A percentile compares a stretch with the other conserved stretches of the same genome.
Conservation (phyloP, 768 basidiomycete species). For the Boletus coccyginus region DNA sequence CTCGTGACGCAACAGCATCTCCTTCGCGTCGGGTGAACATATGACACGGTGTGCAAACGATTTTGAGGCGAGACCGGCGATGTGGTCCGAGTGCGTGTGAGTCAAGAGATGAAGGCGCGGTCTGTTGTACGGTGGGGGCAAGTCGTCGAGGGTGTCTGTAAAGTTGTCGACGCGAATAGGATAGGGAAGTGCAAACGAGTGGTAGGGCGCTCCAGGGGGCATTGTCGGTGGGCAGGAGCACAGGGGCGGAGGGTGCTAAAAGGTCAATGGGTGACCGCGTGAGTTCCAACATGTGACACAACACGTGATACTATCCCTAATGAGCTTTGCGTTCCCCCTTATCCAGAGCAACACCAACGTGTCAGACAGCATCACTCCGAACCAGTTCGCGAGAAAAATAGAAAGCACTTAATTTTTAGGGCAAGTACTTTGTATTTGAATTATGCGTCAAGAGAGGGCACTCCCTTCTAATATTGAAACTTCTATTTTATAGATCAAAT, state of each 20-base stretch:
- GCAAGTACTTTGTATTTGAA: too few species aligned
- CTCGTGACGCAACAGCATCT: conserved; percentile 81
- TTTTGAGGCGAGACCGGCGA: conserved; percentile 69
- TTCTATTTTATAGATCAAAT: too few species aligned
- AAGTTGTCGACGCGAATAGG: conserved; percentile 88
- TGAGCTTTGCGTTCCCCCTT: too few species aligned
- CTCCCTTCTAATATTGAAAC: too few species aligned
- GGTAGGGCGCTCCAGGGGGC: conserved; percentile 76
- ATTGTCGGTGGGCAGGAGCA: conserved; percentile 34
- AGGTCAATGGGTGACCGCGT: not conserved
- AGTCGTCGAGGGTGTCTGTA: conserved; percentile 38
- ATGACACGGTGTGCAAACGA: conserved; percentile 71
- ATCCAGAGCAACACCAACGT: too few species aligned
- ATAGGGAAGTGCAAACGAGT: conserved; percentile 76
- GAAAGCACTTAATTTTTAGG: too few species aligned
- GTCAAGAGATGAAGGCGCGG: conserved; percentile 70
- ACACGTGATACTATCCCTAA: not conserved
- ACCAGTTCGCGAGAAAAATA: too few species aligned
- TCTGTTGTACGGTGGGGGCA: conserved; percentile 32
- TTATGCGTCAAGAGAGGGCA: too few species aligned
- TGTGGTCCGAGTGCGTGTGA: conserved; percentile 89
- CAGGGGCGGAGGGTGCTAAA: conserved; percentile 15
- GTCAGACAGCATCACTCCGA: too few species aligned
- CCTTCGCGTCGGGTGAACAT: conserved; percentile 82
- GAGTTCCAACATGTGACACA: not conserved